Base-by-base conservation (phyloP, 306 rosid species). In the Pyrus communis region DNA sequence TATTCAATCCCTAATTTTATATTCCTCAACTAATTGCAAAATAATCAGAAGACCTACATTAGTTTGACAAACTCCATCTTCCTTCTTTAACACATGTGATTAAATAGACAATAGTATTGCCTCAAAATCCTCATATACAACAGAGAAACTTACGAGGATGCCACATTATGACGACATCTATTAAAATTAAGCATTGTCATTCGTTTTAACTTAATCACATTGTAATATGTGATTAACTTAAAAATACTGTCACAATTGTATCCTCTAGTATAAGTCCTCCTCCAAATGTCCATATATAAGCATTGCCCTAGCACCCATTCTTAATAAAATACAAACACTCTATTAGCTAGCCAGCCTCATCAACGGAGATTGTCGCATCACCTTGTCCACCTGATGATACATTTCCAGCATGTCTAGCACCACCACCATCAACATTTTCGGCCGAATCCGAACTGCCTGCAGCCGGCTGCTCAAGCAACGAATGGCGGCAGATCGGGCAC, bases 401-500 rank as follows among this genome's bases (percentile, higher is more conserved):
- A 87, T 80, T 83, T 23, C 70, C 83, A 64, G 11, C 10, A 31
- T 27, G 38, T 12, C 66, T 61, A 6, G 40, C 40, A 63, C 9
- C 68, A 63, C 12, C 70, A 77, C 11, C 52, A 35, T 4, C 70
- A 66, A 7, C 70, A 79, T 27, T 43, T 52, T 22, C 52, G 22
- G 55, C 54, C 45, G 75, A 42, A 74, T 38, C 81, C 60, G 66
- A 38, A 62, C 78, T 25, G 22, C 19, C 75, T 19, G 85, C 17
- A 66, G 88, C 19, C 70, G 28, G 84, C 13, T 58, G 88, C 21
- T 90, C 92, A 33, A 89, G 83, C 93, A 95, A 83, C 13, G 92
- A 89, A 58, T 86, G 96, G 71, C 98, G 85, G 80, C 98, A 95
- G 68, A 90, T 92, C 19, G 98, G 98, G 75, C 98, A 95, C 35